Percentiles rank a stretch among this genome's conserved stretches.
Evolutionary conservation across 2,329 filamentous ascomycete species (phyloP).

Genomic region (Beauveria sp.): DNA sequence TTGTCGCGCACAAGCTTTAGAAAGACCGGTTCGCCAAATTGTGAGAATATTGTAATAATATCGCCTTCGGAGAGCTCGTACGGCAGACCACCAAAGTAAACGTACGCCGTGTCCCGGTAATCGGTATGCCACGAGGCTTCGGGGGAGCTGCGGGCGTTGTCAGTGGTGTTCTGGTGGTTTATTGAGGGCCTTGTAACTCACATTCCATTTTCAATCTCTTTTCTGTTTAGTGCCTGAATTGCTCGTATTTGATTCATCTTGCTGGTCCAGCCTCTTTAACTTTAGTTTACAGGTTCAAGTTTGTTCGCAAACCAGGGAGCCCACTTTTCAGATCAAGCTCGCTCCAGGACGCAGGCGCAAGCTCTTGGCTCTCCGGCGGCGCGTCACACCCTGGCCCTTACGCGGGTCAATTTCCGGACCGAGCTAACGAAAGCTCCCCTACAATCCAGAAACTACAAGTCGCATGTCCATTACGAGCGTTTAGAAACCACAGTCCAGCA

Average conservation of each 20-base stretch:
- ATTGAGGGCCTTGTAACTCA: slow-evolving; percentile 32
- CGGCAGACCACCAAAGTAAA: slow-evolving; percentile 91
- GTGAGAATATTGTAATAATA: slow-evolving; percentile 91
- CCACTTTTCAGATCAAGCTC: slow-evolving; percentile 14
- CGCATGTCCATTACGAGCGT: background rate
- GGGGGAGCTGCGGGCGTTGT: slow-evolving; percentile 49
- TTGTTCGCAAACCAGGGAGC: slow-evolving; percentile 6
- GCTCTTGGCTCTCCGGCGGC: background rate
- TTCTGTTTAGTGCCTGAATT: slow-evolving; percentile 88
- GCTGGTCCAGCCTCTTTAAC: background rate
- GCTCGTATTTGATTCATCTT: slow-evolving; percentile 90
- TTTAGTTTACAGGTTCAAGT: slow-evolving; percentile 11
- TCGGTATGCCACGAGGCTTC: slow-evolving; percentile 95
- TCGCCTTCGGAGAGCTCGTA: slow-evolving; percentile 94
- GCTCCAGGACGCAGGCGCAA: slow-evolving; percentile 11
- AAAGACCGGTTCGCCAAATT: slow-evolving; percentile 91
- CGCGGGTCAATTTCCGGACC: slow-evolving; percentile 31
- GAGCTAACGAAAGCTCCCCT: slow-evolving; percentile 17
- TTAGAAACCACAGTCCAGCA: background rate
- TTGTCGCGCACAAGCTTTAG: slow-evolving; percentile 90
- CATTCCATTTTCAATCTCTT: slow-evolving; percentile 85
- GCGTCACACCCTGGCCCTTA: slow-evolving; percentile 10
- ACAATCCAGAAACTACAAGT: background rate
- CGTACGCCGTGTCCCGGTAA: slow-evolving; percentile 93
- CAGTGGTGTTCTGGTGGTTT: background rate